Evolutionary conservation across 768 basidiomycete species (phyloP).

Genomic region (Hygrocybe coccinea): DNA sequence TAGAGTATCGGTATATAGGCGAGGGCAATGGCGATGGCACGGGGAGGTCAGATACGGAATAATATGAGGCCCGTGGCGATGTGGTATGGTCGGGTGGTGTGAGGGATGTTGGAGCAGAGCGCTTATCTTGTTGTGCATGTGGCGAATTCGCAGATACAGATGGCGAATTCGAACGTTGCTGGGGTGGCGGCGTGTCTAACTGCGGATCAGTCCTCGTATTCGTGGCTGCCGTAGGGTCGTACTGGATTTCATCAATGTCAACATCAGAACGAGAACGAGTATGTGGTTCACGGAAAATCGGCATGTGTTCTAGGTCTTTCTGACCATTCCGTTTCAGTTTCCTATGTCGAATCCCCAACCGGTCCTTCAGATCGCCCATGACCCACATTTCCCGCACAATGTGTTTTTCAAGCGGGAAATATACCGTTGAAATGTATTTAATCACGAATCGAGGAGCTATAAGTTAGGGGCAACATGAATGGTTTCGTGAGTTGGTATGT

Average conservation of each 20-base stretch:
- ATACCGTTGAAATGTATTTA: constrained; percentile 66
- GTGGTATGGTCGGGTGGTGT: constrained; percentile 19
- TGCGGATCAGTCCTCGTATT: constrained; percentile 39
- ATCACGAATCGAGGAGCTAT: constrained; percentile 77
- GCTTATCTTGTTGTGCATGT: constrained; percentile 1
- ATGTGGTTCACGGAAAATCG: constrained; percentile 67
- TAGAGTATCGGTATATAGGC: constrained; percentile 42
- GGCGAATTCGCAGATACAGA: background rate
- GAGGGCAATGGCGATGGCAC: constrained; percentile 56
- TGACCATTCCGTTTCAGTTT: constrained; percentile 35
- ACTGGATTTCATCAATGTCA: constrained; percentile 36
- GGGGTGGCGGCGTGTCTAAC: constrained; percentile 27
- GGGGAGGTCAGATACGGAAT: constrained; percentile 65
- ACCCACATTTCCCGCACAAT: constrained; percentile 93
- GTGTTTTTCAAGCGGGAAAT: constrained; percentile 80
- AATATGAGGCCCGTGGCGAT: constrained; percentile 56
- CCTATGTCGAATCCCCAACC: constrained; percentile 64
- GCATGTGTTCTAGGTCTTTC: constrained; percentile 53
- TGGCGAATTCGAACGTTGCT: constrained; percentile 13
- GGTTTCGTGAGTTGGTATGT: background rate
- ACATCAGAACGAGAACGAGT: constrained; percentile 62
- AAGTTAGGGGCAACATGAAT: constrained; percentile 4
- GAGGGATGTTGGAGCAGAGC: background rate
- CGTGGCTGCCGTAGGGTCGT: constrained; percentile 43
- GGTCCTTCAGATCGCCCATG: constrained; percentile 74